A percentile compares a stretch with the other conserved stretches of the same genome.
Conservation (phyloP, 2,329 filamentous ascomycete genomes). For the Colletotrichum eremochloae region DNA sequence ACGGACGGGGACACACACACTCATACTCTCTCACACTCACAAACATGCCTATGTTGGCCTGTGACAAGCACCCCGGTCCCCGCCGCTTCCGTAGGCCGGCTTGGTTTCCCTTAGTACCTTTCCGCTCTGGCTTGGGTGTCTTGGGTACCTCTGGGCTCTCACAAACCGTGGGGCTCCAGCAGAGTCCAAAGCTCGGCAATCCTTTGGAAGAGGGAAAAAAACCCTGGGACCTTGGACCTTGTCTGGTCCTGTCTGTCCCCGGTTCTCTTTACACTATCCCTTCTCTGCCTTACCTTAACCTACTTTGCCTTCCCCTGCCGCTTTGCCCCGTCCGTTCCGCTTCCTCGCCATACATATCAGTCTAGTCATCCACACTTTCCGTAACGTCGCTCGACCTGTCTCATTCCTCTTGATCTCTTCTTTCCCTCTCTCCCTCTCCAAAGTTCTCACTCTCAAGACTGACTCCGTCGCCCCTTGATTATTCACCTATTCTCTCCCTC, state of each 20-base stretch:
- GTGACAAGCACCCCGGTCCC: constrained; percentile 43
- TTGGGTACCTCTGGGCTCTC: constrained; percentile 29
- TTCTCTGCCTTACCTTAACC: constrained; percentile 41
- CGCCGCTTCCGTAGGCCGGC: constrained; percentile 41
- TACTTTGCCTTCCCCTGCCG: constrained; percentile 32
- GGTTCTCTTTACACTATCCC: constrained; percentile 21
- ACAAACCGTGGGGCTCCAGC: constrained; percentile 8
- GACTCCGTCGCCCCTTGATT: constrained; percentile 4
- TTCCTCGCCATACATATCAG: constrained; percentile 41
- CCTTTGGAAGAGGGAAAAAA: background rate
- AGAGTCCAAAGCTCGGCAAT: constrained; percentile 26
- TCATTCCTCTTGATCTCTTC: constrained; percentile 33
- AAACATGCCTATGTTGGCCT: constrained; percentile 21
- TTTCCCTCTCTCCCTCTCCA: constrained; percentile 24
- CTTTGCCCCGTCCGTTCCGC: constrained; percentile 30
- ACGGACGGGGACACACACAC: constrained; percentile 6
- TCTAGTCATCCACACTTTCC: constrained; percentile 40
- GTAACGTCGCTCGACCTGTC: constrained; percentile 29
- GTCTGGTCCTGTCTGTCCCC: constrained; percentile 24
- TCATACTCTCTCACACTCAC: background rate
- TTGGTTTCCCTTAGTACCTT: constrained; percentile 39
- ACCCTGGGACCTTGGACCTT: constrained; percentile 32
- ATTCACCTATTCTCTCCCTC: constrained; percentile 19
- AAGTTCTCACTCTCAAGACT: background rate
- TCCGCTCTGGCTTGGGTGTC: constrained; percentile 20